Base-by-base conservation (phyloP, 2,329 filamentous ascomycete genomes). In the Alternaria sp. region DNA sequence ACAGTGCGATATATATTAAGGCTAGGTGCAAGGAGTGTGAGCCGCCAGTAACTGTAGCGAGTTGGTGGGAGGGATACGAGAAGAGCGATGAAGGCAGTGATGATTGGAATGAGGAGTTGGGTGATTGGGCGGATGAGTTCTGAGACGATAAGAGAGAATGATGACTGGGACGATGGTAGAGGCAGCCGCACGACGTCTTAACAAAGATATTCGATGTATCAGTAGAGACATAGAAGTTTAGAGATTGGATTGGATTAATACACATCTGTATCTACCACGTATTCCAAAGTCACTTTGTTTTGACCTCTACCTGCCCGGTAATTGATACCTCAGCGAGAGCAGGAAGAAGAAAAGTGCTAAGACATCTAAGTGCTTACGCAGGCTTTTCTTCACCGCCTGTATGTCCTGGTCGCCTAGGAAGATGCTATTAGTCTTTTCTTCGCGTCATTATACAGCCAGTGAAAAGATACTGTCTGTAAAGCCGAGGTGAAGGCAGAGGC, bases 1-100 rank as follows among this genome's bases (percentile, higher is more conserved):
- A 28, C 12, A 49, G 8, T 43, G 25, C 8, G 5, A 45, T 62
- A 4, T 25, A 57, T 5, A 40, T 62, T 8, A 57, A 47, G 26
- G 54, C 46, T 30, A 45, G 49, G 21, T 63, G 61, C 50, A 59
- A 59, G 5, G 32, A 55, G 19, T 63, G 61, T 19, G 32, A 59
- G 28, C 30, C 54, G 3, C 46, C 47, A 12, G 25, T 57, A 5
- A 23, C 45, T 3, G 47, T 58, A 36, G 28, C 49, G 6, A 40
- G n/a, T 6, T 21, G 54, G 40, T 50, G 32, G 30, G 17, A 21
- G 15, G 36, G 54, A 15, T 44, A 49, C 3, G 19, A 19, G 3
- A 10, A 52, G n/a, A 32, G 21, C 13, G 30, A 56, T 1, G 43
- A 56, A n/a, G 30, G 21, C 30, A 52, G 49, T 25, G 30, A 36